Evolutionary conservation across 345 rosid species (phyloP).

Genomic region (Eucalyptus cladocalyx): DNA sequence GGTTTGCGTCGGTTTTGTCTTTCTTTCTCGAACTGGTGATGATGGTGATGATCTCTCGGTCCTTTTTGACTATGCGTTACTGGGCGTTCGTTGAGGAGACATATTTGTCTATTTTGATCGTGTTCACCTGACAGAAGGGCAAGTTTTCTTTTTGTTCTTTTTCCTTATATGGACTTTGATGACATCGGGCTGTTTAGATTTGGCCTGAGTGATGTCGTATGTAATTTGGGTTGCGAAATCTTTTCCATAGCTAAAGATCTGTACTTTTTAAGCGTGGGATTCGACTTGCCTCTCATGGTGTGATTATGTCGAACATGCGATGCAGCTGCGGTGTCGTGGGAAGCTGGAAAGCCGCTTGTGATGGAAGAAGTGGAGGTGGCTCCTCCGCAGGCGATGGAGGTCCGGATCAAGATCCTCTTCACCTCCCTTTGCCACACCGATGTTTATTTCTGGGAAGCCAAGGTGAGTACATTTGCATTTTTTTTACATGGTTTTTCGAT

Average conservation of each 20-base stretch:
- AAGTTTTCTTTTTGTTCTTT: neutral
- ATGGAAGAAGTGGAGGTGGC: conserved; percentile 49
- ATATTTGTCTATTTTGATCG: neutral
- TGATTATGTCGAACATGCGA: neutral
- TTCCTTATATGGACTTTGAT: neutral
- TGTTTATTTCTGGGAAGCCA: conserved; percentile 49
- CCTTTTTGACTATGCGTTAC: neutral
- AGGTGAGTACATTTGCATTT: conserved; percentile 1
- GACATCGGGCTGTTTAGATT: neutral
- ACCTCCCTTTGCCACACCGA: conserved; percentile 37
- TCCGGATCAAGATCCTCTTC: conserved; percentile 27
- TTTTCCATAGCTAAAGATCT: neutral
- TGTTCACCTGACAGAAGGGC: neutral
- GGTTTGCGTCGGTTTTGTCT: neutral
- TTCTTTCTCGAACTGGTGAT: neutral
- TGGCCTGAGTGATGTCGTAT: neutral
- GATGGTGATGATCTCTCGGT: too few relatives aligned
- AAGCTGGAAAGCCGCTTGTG: conserved; percentile 45
- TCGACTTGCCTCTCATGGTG: neutral
- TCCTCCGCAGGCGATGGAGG: conserved; percentile 31
- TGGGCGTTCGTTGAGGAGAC: neutral
- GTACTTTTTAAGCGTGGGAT: neutral
- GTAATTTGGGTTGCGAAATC: neutral
- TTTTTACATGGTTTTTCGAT: neutral
- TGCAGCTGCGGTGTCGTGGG: conserved; percentile 50